A percentile compares a stretch with the other conserved stretches of the same genome.
These are phyloP conservation scores for Jackrogersella minutella DNA, from an alignment of 495 filamentous ascomycete genomes.

Conservation along the genomic window DNA sequence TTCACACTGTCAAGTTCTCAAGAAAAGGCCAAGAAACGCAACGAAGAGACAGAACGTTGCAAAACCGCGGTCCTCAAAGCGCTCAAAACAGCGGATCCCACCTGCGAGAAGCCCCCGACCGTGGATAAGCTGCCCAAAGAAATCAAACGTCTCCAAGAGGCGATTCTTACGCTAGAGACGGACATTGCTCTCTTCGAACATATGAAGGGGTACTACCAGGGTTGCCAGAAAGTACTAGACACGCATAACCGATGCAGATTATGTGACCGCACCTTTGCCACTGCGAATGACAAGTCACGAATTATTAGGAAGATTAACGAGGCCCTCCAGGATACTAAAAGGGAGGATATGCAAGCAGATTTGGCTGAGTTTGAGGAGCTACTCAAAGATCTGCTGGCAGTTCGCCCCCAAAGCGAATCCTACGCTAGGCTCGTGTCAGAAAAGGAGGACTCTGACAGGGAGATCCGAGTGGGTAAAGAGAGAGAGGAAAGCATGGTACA, in stretches of 20 bases:
- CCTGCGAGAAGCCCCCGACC: slow-evolving; percentile 40
- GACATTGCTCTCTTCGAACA: slow-evolving; percentile 69
- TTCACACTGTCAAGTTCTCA: slow-evolving; percentile 73
- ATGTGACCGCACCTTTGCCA: slow-evolving; percentile 71
- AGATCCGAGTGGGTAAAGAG: slow-evolving; percentile 61
- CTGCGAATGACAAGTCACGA: slow-evolving; percentile 58
- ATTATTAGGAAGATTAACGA: slow-evolving; percentile 69
- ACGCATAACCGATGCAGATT: slow-evolving; percentile 72
- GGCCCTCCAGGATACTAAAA: slow-evolving; percentile 62
- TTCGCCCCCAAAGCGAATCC: slow-evolving; percentile 72
- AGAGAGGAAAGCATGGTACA: slow-evolving; percentile 67
- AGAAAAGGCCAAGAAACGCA: slow-evolving; percentile 67
- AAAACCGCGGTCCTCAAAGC: slow-evolving; percentile 56
- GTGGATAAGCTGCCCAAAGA: slow-evolving; percentile 53
- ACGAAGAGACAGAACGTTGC: slow-evolving; percentile 68
- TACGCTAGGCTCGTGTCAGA: slow-evolving; percentile 74
- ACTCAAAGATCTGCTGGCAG: slow-evolving; percentile 64
- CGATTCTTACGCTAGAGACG: slow-evolving; percentile 66
- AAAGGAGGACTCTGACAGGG: slow-evolving; percentile 71
- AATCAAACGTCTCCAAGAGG: slow-evolving; percentile 60
- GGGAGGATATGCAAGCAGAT: slow-evolving; percentile 62
- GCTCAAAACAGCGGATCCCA: slow-evolving; percentile 47
- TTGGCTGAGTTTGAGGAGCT: slow-evolving; percentile 61
- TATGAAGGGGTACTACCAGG: slow-evolving; percentile 69
- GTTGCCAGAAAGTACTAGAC: slow-evolving; percentile 65